Base-by-base conservation (phyloP, 2,329 filamentous ascomycete species). In the Clonostachys solani region DNA sequence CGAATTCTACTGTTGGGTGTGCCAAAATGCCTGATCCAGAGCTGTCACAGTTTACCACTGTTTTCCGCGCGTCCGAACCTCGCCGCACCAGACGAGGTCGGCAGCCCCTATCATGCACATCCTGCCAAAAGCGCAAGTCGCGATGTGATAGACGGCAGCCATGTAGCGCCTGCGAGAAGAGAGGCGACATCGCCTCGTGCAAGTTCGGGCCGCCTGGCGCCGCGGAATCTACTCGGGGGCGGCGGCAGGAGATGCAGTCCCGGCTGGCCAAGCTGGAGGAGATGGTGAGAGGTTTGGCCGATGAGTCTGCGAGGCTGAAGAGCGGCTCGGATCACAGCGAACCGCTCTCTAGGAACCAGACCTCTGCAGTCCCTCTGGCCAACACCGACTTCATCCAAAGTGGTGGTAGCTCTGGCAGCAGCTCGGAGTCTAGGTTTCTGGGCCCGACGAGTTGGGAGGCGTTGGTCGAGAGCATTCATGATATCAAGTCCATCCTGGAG, bases 101-200 rank as follows among this genome's bases (percentile, higher is more conserved):
- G 7, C 66, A 64, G 42, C 57, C 71, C 36, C 61, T 73, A 17
- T 73, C 71, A 6, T 73, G 69, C 54, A 58, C 59, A 3, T 56
- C 61, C 40, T 74, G 71, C 48, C 70, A 72, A 50, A 57, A 56
- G 17, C 68, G 71, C 49, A 74, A 74, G 56, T 62, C 67, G 8
- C 66, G 64, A 47, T 74, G 71, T 50, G 70, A 73, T 50, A 63
- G 69, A 13, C 60, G 57, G 45, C 64, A 63, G 38, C 69, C 68
- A 2, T 74, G 71, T 50, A 59, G 62, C 18, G 62, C 65, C 7
- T 74, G 71, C 50, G 55, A 55, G 44, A 68, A 64, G 55, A 63
- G 69, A 35, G 65, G 66, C 15, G 61, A 68, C n/a, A 55, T 50
- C 5, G 49, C 49, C 5, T 37, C 48, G 4, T 73, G 70, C 47